Conservation (phyloP, 225 moss, liverwort and hornwort genomes). For the Anthoceros angustus region DNA sequence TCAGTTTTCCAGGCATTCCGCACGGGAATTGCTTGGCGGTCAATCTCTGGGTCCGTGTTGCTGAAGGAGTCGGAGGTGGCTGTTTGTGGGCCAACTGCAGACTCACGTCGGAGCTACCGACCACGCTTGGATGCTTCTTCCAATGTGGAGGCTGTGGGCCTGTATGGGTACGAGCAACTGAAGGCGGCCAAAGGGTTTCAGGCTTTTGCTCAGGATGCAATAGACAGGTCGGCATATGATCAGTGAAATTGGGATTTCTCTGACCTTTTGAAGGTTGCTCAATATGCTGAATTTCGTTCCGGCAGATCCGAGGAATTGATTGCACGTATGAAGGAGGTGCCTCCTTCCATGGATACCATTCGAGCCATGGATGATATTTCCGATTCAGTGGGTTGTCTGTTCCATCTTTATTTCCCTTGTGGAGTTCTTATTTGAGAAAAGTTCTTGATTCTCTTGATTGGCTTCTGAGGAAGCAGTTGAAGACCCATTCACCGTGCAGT, state of each 20-base stretch:
- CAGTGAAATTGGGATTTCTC: background rate
- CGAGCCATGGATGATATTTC: slow-evolving; percentile 94
- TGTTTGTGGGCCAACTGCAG: background rate
- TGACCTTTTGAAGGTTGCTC: background rate
- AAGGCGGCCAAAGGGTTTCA: slow-evolving; percentile 33
- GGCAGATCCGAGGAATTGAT: slow-evolving; percentile 86
- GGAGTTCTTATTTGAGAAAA: background rate
- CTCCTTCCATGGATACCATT: slow-evolving; percentile 88
- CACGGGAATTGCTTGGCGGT: background rate
- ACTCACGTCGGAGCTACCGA: slow-evolving; percentile 7
- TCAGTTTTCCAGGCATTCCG: background rate
- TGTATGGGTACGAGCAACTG: slow-evolving; percentile 30
- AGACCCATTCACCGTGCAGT: too few species aligned
- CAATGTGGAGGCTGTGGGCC: slow-evolving; percentile 22
- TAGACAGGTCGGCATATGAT: slow-evolving; percentile 19
- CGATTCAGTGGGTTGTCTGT: slow-evolving; percentile 44
- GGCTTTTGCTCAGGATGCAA: slow-evolving; percentile 32
- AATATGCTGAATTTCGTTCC: background rate
- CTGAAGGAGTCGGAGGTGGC: background rate
- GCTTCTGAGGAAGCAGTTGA: background rate
- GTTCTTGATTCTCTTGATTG: background rate
- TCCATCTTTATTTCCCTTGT: background rate
- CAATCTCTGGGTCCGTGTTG: background rate
- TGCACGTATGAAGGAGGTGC: slow-evolving; percentile 43
- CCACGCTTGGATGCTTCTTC: slow-evolving; percentile 14